A percentile compares a stretch with the other conserved stretches of the same genome.
Evolutionary conservation across 192 early-diverging fungal genomes (phyloP).

Genomic region (Coemansia sp.): DNA sequence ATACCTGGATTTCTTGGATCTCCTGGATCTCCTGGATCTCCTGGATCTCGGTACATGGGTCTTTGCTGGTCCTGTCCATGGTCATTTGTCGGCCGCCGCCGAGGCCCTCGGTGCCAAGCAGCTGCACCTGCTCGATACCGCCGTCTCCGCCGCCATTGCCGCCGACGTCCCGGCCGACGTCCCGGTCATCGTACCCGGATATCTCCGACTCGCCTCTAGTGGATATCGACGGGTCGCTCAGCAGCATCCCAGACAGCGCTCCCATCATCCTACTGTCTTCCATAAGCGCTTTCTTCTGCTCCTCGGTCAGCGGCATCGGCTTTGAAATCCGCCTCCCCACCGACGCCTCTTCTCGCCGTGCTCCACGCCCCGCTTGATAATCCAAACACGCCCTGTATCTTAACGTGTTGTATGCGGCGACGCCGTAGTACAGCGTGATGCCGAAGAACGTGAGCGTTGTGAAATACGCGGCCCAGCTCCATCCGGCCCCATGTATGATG

Average conservation of each 20-base stretch:
- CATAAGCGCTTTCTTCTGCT: constrained; percentile 5
- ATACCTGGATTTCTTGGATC: too few species aligned
- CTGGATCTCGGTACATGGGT: neutral
- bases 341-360: neutral
- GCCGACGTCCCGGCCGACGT: neutral
- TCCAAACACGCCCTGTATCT: too few species aligned
- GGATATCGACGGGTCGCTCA: neutral
- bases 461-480: constrained; percentile 52
- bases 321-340: neutral
- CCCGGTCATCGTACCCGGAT: neutral
- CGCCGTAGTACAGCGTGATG: constrained; percentile 38
- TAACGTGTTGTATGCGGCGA: constrained; percentile 32
- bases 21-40: constrained; percentile 7
- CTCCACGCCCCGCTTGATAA: too few species aligned
- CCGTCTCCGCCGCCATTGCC: too few species aligned
- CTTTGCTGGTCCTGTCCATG: neutral
- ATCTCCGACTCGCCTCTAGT: neutral
- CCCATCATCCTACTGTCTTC: neutral
- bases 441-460: constrained; percentile 45
- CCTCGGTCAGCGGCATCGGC: neutral
- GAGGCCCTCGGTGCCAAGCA: neutral
- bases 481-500: constrained; percentile 36
- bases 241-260: neutral
- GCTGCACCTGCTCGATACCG: neutral
- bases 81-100: neutral